Conservation (phyloP, 495 filamentous ascomycete genomes). For the Collariella sp. region DNA sequence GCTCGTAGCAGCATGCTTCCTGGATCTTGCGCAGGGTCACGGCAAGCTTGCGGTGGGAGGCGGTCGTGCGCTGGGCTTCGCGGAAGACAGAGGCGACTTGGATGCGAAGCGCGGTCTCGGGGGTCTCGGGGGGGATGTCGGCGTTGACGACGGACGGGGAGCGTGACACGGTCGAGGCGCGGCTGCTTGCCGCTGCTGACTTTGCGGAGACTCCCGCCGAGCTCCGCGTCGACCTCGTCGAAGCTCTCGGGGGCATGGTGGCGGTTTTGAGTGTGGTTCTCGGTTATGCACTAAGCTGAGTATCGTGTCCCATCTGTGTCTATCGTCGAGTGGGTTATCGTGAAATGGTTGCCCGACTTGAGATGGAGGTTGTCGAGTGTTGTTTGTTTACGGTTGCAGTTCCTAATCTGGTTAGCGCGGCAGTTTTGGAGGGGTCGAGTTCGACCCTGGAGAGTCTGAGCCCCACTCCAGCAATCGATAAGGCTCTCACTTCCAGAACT, state of each 20-base stretch:
- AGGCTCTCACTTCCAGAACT: slow-evolving; percentile 12
- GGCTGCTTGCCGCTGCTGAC: slow-evolving; percentile 41
- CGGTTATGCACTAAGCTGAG: background rate
- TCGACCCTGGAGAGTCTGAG: background rate
- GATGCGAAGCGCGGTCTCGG: slow-evolving; percentile 59
- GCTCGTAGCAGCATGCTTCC: slow-evolving; percentile 78
- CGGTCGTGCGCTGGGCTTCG: slow-evolving; percentile 80
- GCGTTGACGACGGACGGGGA: slow-evolving; percentile 51
- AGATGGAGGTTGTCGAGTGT: slow-evolving; percentile 1
- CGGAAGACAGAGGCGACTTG: slow-evolving; percentile 73
- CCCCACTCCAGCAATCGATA: slow-evolving; percentile 14
- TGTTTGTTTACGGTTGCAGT: slow-evolving; percentile 21
- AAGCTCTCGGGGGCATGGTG: slow-evolving; percentile 20
- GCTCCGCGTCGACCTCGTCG: slow-evolving; percentile 53
- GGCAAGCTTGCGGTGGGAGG: slow-evolving; percentile 79
- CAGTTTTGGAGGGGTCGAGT: slow-evolving; percentile 12
- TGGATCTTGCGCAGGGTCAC: slow-evolving; percentile 80
- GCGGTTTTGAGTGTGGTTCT: slow-evolving; percentile 1
- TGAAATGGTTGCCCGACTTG: background rate
- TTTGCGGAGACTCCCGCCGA: slow-evolving; percentile 42
- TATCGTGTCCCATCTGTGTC: background rate
- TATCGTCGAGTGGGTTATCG: background rate
- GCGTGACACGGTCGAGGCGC: slow-evolving; percentile 48
- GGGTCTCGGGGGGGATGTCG: slow-evolving; percentile 64
- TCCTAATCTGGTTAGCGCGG: slow-evolving; percentile 18